Evolutionary conservation across 1,284 basidiomycete species (phyloP).

Genomic region (Ustilago sp.): DNA sequence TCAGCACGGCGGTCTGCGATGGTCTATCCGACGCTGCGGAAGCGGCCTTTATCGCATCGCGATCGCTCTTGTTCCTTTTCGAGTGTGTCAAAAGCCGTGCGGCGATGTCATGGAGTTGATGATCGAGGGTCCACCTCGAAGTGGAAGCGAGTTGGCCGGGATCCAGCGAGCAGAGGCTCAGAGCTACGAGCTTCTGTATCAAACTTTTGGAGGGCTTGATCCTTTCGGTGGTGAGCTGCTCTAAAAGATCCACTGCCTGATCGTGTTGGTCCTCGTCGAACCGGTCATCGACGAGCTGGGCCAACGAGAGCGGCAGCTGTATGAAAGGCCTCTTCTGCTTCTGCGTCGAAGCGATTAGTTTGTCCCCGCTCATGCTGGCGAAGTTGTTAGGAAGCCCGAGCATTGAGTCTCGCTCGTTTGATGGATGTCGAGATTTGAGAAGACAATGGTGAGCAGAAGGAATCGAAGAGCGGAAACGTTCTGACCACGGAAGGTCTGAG

Average conservation of each 20-base stretch:
- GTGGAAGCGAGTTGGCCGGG: conserved; percentile 29
- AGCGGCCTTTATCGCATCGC: conserved; percentile 19
- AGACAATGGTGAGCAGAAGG: conserved; percentile 4
- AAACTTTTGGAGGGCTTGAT: conserved; percentile 14
- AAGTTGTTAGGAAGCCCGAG: background rate
- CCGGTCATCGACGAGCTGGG: conserved; percentile 43
- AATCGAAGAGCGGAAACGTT: background rate
- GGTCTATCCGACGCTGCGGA: conserved; percentile 23
- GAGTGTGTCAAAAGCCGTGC: conserved; percentile 19
- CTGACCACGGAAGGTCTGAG: background rate
- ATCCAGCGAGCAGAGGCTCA: conserved; percentile 46
- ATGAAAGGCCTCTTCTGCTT: conserved; percentile 14
- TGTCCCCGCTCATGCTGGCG: conserved; percentile 25
- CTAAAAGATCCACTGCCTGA: conserved; percentile 44
- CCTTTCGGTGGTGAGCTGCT: conserved; percentile 26
- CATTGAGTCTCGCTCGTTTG: background rate
- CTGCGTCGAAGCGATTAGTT: background rate
- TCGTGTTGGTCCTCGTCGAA: conserved; percentile 51
- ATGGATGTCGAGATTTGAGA: background rate
- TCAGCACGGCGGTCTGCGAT: conserved; percentile 28
- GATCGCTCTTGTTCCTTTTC: conserved; percentile 12
- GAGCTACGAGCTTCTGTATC: conserved; percentile 40
- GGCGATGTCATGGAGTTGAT: conserved; percentile 27
- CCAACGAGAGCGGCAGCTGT: conserved; percentile 17
- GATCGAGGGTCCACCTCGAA: conserved; percentile 39